A percentile compares a stretch with the other conserved stretches of the same genome.
These are phyloP conservation scores for Cinnamomum micranthum DNA, from an alignment of 164 flowering plant genomes.

Conservation along the genomic window DNA sequence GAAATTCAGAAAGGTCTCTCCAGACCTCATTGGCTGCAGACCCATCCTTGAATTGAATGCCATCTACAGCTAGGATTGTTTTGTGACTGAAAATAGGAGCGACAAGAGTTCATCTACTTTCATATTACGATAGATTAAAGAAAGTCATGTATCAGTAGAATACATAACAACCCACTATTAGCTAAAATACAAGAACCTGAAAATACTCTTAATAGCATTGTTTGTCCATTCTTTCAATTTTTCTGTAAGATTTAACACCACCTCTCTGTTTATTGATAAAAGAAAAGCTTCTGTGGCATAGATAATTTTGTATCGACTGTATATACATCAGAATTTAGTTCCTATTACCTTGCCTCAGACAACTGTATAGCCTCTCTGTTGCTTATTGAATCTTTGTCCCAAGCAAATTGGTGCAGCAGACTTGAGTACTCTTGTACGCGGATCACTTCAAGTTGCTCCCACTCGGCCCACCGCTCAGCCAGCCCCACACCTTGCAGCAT, in stretches of 20 bases:
- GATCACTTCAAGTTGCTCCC: conserved; percentile 63
- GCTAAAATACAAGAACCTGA: not conserved
- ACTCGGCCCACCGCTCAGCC: conserved; percentile 68
- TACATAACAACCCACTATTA: not conserved
- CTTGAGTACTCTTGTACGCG: conserved; percentile 43
- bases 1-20: too few relatives aligned
- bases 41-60: too few relatives aligned
- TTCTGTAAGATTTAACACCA: not conserved
- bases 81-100: too few relatives aligned
- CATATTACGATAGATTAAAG: too few relatives aligned
- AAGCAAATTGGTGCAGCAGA: conserved; percentile 45
- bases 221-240: not conserved
- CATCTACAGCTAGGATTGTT: too few relatives aligned
- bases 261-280: not conserved
- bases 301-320: not conserved
- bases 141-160: not conserved
- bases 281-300: not conserved
- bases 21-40: too few relatives aligned
- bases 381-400: conserved; percentile 67
- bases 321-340: not conserved
- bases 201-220: not conserved
- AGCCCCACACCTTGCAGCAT: conserved; percentile 75
- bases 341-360: conserved; percentile 61
- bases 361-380: conserved; percentile 75
- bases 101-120: too few relatives aligned